Evolutionary conservation across 75 land plant genomes (phyloP), one percentile per base, ranked within the genome.

Genomic region (Gnetum montanum): DNA sequence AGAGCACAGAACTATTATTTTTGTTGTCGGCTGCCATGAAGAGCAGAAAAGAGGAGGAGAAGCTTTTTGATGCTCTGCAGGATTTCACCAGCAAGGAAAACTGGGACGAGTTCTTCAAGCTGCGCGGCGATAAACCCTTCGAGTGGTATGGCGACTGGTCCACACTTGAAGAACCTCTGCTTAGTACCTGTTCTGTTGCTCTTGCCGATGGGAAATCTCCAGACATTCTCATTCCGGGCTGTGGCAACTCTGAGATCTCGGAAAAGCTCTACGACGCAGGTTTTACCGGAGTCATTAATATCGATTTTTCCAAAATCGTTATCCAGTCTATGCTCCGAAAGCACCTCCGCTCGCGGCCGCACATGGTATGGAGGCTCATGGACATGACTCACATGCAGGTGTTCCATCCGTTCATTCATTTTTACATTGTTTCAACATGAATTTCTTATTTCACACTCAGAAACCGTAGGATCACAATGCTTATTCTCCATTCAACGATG

Each of bases 311-410:
- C 16, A 82, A 80, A 60, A 76, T 76, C 24, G 91, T 78, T 19
- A 77, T 94, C 31, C 54, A 79, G 10, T 78, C 85, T 47, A 94
- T 94, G 98, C 58, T 94, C 48, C 61, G 96, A 12, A 57, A 75
- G 53, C 66, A 90, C 43, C 68, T 94, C 6, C 59, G 98, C 18
- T 43, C 50, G 2, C 70, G 98, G 13, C 98, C 98, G 0, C 63
- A 54, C 26, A 89, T 94, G 98, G 54, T 54, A 43, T 94, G 98
- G 98, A 82, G 85, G 23, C 79, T 94, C 37, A 94, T 90, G 96
- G 98, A 94, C 67, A 94, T 94, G 78, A 94, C 98, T 8, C 31
- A 60, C 19, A 70, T 93, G 84, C 90, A 93, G 97, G 97, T 88
- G 25, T 16, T 30, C 13, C 10, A 48, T n/a, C 27, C 23, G 15